phyloP scores from a whole-genome alignment of 441 rosid genomes.

The Brassica hybrid region DNA sequence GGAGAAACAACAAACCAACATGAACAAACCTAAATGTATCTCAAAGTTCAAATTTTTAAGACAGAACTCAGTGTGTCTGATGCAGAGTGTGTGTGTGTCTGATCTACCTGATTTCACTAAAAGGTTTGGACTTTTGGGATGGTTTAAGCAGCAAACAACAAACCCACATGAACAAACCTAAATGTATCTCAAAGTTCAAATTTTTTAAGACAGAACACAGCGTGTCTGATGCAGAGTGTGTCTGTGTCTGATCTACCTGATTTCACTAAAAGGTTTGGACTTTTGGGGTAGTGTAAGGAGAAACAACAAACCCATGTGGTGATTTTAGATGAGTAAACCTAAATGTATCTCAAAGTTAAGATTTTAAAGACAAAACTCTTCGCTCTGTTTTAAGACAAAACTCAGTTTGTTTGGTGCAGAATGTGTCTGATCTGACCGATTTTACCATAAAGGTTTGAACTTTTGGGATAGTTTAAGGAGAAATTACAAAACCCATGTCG shows the following conservation, averaged over 20 bases:
- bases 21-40: background rate
- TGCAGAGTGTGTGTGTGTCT: background rate
- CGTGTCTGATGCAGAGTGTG: background rate
- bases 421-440: no score
- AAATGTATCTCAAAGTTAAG: background rate
- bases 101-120: background rate
- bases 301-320: slow-evolving; percentile 26
- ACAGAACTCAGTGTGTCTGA: background rate
- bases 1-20: slow-evolving; percentile 21
- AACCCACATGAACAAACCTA: slow-evolving; percentile 12
- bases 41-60: background rate
- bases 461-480: no score
- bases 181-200: background rate
- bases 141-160: background rate
- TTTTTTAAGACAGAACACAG: background rate
- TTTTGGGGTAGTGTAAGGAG: no score
- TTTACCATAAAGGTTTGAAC: no score
- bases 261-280: background rate
- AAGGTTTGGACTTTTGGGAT: slow-evolving; percentile 3
- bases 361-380: background rate
- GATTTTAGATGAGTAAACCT: background rate
- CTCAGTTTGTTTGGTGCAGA: no score
- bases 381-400: background rate
- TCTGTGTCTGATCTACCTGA: background rate
- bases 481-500: background rate